Evolutionary conservation across 208 protist genomes (phyloP), one percentile per base, ranked within the genome.

Genomic region (Vickermania spadyakhi): DNA sequence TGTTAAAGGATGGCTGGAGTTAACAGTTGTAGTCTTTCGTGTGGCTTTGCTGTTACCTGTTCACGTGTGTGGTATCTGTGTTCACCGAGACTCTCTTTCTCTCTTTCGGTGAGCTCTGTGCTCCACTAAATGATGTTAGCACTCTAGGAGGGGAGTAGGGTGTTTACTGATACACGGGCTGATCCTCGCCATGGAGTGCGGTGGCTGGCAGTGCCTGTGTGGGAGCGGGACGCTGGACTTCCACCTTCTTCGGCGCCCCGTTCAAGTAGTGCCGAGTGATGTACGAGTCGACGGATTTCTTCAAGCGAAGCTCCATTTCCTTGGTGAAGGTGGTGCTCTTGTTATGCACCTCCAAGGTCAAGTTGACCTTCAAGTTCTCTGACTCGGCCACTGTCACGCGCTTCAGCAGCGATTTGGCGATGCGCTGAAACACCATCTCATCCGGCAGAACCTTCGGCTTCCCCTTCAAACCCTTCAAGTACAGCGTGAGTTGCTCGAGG

Each of bases 231-330:
- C 18, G 36, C 36, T 45, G 36, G 36, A 45, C 11, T 18, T 45
- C 36, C 36, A n/a, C 36, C 36, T 45, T n/a, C n/a, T n/a, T n/a
- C n/a, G n/a, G n/a, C n/a, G n/a, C 18, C 36, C 11, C 36, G 36
- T 18, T 25, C 5, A 72, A 22, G 62, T 81, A 84, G 68, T 81
- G 81, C 2, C 84, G 69, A 55, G 75, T 45, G n/a, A 94, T 51
- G 59, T 91, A 94, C 31, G 71, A 65, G 49, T 94, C 81, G 14
- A 94, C 87, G 2, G 81, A 86, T 64, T 82, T 80, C 65, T 77
- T 78, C 56, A 94, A 66, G 11, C 66, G 55, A 56, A 59, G 28
- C 73, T 82, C 72, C 28, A 58, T 51, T 13, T 77, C 67, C 36
- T 61, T 59, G 0, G 66, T 70, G 31, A 77, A 77, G 0, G 55